Evolutionary conservation across 495 filamentous ascomycete genomes (phyloP), one percentile per base, ranked within the genome.

Genomic region (Arthonia radiata): DNA sequence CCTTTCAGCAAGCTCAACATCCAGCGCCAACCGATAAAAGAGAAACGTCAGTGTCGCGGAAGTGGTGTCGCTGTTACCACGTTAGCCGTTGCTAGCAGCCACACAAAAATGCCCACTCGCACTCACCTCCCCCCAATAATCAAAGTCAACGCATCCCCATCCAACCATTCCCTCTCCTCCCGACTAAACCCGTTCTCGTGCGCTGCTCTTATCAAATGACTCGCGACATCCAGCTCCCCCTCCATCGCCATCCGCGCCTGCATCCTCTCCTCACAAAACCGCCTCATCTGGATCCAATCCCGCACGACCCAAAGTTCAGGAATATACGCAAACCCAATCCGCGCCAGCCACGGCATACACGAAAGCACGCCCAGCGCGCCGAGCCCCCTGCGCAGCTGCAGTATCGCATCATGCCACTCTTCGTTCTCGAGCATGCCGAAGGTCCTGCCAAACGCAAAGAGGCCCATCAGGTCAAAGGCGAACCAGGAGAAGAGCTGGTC

Each of bases 401-500:
- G 38, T 3, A 52, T 26, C 4, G 42, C 37, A n/a, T 39, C 46
- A 30, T 47, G 43, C 19, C 47, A 45, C 22, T 45, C 27, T 9
- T 39, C 32, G 18, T 43, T 36, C 14, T 36, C 25, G 0, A 63
- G 35, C 55, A 56, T 57, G 24, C 31, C 29, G 19, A 54, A 53
- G 9, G 43, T 38, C 15, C 37, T 32, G 32, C 39, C 44, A 36
- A 56, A 56, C 9, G 48, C 49, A 11, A 56, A 46, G 11, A 54
- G 48, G 13, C 50, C 46, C 37, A 59, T 49, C 1, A 53, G 43
- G 21, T 57, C 52, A 27, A 54, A 57, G 2, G 44, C 38, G 17
- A 47, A 48, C 36, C 40, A 52, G 17, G 40, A 38, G 21, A 51
- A 40, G 27, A 44, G 38, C 5, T 48, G 37, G 3, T 43, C 41